Evolutionary conservation across 257 asterid genomes (phyloP).

Genomic region (Rubia yunnanensis): DNA sequence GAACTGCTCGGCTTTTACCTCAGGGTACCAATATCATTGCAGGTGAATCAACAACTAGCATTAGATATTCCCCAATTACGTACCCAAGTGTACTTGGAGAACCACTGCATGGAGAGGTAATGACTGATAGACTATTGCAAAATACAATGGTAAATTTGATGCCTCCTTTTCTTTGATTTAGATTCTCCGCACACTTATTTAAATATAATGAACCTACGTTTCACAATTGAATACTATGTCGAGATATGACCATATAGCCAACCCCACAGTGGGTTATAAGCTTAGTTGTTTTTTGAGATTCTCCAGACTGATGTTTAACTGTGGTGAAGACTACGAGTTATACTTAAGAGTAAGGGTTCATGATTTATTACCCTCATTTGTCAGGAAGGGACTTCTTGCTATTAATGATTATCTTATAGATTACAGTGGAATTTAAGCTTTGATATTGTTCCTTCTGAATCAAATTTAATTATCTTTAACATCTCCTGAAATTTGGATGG

Average conservation of each 20-base stretch:
- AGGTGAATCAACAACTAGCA: constrained; percentile 70
- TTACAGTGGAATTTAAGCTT: neutral
- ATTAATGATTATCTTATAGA: neutral
- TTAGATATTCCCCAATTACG: constrained; percentile 91
- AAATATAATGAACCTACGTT: neutral
- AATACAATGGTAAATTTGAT: constrained; percentile 3
- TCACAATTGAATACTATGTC: too few relatives aligned
- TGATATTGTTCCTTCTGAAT: neutral
- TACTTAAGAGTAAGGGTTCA: neutral
- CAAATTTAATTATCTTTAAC: neutral
- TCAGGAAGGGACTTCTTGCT: neutral
- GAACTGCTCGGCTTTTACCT: constrained; percentile 83
- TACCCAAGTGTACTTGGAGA: constrained; percentile 98
- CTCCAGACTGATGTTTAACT: neutral
- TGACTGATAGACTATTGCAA: constrained; percentile 20
- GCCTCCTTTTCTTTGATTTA: neutral
- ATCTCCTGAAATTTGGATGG: neutral
- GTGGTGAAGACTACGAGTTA: neutral
- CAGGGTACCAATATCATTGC: constrained; percentile 65
- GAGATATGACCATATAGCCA: neutral
- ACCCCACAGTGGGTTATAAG: neutral
- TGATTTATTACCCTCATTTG: neutral
- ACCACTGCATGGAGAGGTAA: constrained; percentile 99
- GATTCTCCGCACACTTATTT: neutral
- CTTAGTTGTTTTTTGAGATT: too few relatives aligned